A percentile compares a stretch with the other conserved stretches of the same genome.
phyloP scores from a whole-genome alignment of 1,284 basidiomycete genomes.

The Stygiomarasmius scandens region DNA sequence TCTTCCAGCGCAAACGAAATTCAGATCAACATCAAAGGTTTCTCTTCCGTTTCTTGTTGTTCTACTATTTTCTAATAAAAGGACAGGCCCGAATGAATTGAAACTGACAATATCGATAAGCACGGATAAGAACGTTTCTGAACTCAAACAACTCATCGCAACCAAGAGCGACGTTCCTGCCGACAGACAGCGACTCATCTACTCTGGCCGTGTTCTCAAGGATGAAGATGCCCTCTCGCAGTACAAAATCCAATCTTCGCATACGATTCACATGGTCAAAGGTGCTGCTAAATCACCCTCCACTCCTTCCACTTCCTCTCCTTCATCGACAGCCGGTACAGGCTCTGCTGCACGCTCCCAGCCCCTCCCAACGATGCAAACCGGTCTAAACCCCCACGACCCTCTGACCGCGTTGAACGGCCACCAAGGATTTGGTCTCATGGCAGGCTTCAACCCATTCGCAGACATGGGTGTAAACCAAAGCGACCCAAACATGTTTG shows the following conservation, averaged over 20 bases:
- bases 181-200: slow-evolving; percentile 84
- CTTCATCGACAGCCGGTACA: slow-evolving; percentile 28
- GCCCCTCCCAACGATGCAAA: slow-evolving; percentile 76
- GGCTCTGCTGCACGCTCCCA: no score
- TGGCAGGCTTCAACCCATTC: slow-evolving; percentile 88
- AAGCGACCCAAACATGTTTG: slow-evolving; percentile 92
- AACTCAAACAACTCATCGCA: slow-evolving; percentile 86
- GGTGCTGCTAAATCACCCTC: slow-evolving; percentile 61
- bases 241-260: slow-evolving; percentile 87
- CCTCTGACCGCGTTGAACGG: slow-evolving; percentile 77
- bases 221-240: slow-evolving; percentile 81
- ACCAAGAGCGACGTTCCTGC: slow-evolving; percentile 84
- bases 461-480: slow-evolving; percentile 83
- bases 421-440: slow-evolving; percentile 68
- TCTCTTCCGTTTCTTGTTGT: background rate
- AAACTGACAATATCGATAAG: slow-evolving; percentile 85
- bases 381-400: slow-evolving; percentile 81
- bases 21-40: slow-evolving; percentile 78
- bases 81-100: slow-evolving; percentile 81
- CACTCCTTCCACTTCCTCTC: slow-evolving; percentile 22
- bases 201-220: slow-evolving; percentile 70
- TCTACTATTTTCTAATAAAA: background rate
- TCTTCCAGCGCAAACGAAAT: slow-evolving; percentile 51
- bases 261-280: slow-evolving; percentile 95
- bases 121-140: slow-evolving; percentile 77